Percentiles rank a stretch among this genome's conserved stretches.
phyloP scores from a whole-genome alignment of 257 asterid genomes.

The Solanum boliviense region DNA sequence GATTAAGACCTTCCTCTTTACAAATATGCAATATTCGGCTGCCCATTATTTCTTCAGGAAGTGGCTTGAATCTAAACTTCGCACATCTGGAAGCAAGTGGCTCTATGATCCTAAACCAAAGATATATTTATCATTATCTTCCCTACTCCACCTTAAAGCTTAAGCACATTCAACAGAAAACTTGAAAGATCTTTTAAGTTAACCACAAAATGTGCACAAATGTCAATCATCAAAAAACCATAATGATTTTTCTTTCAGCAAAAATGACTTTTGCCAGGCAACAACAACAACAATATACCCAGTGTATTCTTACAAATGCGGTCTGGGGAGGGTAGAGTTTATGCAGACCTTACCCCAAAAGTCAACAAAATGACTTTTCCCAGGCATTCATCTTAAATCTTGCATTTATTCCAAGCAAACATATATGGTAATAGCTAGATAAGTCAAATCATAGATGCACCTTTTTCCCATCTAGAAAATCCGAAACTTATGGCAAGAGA shows the following conservation, averaged over 20 bases:
- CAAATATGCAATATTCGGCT: constrained; percentile 70
- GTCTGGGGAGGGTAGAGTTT: background rate
- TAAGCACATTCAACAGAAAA: background rate
- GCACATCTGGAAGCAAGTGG: constrained; percentile 99
- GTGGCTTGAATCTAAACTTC: constrained; percentile 94
- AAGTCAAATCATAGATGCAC: background rate
- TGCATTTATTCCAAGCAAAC: background rate
- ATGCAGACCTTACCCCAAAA: background rate
- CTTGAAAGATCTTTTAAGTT: background rate
- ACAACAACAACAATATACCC: background rate
- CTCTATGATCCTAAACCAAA: constrained; percentile 64
- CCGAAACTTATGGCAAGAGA: background rate
- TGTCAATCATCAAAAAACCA: background rate
- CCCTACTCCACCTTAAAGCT: background rate
- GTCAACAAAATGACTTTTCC: background rate
- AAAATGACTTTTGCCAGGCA: background rate
- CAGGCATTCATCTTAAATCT: background rate
- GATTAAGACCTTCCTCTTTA: constrained; percentile 73
- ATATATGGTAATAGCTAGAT: background rate
- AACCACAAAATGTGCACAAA: background rate
- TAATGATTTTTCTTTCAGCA: background rate
- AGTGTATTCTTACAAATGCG: background rate
- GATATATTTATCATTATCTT: background rate
- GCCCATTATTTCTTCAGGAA: constrained; percentile 78
- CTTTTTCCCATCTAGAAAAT: background rate